Percentiles rank a stretch among this genome's conserved stretches.
phyloP scores from a whole-genome alignment of 2,329 filamentous ascomycete genomes.

The Fusarium sp. region DNA sequence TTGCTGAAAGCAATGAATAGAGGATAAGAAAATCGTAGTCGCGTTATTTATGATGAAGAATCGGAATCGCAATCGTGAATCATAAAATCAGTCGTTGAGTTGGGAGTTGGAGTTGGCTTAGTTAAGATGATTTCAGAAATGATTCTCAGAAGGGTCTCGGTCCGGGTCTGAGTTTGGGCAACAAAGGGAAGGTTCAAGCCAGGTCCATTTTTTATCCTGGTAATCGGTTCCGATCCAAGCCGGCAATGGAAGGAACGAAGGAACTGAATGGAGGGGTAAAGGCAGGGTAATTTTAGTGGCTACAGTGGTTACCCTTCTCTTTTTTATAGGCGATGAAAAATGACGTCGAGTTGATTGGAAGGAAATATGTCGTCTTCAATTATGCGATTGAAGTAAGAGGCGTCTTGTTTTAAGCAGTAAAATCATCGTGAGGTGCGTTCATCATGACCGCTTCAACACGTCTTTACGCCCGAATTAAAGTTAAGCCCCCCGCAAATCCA shows the following conservation, averaged over 20 bases:
- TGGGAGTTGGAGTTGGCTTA: conserved; percentile 20
- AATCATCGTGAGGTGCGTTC: conserved; percentile 1
- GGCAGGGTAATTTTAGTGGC: neutral
- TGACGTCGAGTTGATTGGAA: conserved; percentile 34
- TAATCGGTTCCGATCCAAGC: conserved; percentile 42
- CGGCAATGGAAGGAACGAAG: conserved; percentile 35
- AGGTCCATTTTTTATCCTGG: conserved; percentile 39
- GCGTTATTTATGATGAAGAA: neutral
- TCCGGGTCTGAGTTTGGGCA: conserved; percentile 4
- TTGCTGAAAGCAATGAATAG: conserved; percentile 5
- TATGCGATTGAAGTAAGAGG: conserved; percentile 9
- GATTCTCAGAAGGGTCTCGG: conserved; percentile 25
- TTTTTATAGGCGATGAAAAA: conserved; percentile 28
- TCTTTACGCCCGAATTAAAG: conserved; percentile 9
- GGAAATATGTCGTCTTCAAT: neutral
- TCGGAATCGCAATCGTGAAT: conserved; percentile 18
- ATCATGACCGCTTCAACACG: conserved; percentile 27
- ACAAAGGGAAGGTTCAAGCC: conserved; percentile 23
- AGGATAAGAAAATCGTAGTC: neutral
- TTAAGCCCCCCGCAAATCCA: conserved; percentile 25
- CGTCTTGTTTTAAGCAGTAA: neutral
- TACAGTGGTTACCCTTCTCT: neutral
- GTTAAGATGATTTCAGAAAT: conserved; percentile 32
- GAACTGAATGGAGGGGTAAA: neutral
- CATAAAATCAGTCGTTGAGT: conserved; percentile 17